Percentiles rank a stretch among this genome's conserved stretches.
These are phyloP conservation scores for Blakeslea trispora DNA, from an alignment of 371 early-diverging fungal species.

Conservation along the genomic window DNA sequence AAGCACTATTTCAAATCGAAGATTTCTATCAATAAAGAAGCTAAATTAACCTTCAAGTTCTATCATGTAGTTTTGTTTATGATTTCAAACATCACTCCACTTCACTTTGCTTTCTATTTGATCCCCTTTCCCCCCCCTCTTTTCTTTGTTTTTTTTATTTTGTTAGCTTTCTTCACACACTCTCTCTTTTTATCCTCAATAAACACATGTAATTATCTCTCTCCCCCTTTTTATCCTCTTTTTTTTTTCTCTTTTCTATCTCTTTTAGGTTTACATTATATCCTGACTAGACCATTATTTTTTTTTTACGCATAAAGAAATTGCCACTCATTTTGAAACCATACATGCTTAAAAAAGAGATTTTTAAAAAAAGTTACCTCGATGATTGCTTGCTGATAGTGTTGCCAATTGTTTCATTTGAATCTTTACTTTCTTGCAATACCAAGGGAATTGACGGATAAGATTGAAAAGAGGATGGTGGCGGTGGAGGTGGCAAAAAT, in stretches of 20 bases:
- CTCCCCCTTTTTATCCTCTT: constrained; percentile 3
- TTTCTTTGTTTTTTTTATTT: constrained; percentile 5
- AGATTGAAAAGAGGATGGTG: not conserved
- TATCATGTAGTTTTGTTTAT: too few species aligned
- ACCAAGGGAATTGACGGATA: too few species aligned
- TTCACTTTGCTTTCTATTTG: too few species aligned
- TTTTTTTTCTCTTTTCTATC: constrained; percentile 6
- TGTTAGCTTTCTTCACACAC: too few species aligned
- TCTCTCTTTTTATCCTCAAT: too few species aligned
- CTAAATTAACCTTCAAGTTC: too few species aligned
- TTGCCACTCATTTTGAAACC: too few species aligned
- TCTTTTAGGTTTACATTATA: not conserved
- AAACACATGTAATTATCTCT: too few species aligned
- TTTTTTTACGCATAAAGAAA: too few species aligned
- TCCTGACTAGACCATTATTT: too few species aligned
- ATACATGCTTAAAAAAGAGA: not conserved
- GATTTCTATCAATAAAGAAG: too few species aligned
- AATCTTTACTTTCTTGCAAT: constrained; percentile 3
- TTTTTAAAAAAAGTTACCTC: not conserved
- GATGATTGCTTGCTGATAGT: not conserved
- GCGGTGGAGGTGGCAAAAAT: not conserved
- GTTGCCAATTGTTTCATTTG: not conserved
- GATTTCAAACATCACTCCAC: too few species aligned
- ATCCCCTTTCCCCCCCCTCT: constrained; percentile 2
- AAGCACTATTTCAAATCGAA: constrained; percentile 29